Conservation (phyloP, 805 yeast genomes). For the Wickerhamiella hasegawae region DNA sequence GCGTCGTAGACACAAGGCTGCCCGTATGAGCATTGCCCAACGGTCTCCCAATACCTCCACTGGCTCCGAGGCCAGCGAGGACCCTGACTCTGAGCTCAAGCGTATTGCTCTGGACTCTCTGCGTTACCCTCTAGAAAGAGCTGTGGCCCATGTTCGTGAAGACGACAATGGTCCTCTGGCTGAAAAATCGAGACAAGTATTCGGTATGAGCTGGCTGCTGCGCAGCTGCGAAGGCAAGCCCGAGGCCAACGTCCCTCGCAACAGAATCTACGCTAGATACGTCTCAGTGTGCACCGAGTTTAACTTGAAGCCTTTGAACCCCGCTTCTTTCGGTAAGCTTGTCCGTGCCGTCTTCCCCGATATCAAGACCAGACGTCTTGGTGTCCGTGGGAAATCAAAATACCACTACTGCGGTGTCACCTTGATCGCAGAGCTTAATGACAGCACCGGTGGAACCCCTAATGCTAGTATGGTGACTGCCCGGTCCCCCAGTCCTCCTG, state of each 20-base stretch:
- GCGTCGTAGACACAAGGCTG: constrained; percentile 1
- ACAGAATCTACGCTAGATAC: constrained; percentile 51
- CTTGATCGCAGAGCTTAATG: constrained; percentile 22
- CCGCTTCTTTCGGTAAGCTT: constrained; percentile 65
- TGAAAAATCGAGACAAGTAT: constrained; percentile 37
- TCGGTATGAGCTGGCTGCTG: constrained; percentile 70
- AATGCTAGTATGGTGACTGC: constrained; percentile 2
- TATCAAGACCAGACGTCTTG: constrained; percentile 60
- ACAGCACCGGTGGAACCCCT: constrained; percentile 3
- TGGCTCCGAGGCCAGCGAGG: constrained; percentile 1
- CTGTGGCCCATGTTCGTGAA: constrained; percentile 7
- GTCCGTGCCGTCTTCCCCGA: constrained; percentile 50
- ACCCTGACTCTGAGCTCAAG: constrained; percentile 6
- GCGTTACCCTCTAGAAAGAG: constrained; percentile 7
- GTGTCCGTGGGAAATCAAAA: constrained; percentile 66
- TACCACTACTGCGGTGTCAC: constrained; percentile 76
- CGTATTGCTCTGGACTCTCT: constrained; percentile 7
- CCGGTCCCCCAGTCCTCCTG: constrained; percentile 1
- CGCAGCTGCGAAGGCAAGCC: constrained; percentile 38
- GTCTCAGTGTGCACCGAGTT: constrained; percentile 39
- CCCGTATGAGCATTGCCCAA: neutral
- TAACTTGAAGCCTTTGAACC: constrained; percentile 44
- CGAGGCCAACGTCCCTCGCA: constrained; percentile 45
- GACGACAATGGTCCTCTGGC: constrained; percentile 9
- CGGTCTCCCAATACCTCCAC: neutral